Base-by-base conservation (phyloP, 345 rosid species). In the Gossypioides kirkii region DNA sequence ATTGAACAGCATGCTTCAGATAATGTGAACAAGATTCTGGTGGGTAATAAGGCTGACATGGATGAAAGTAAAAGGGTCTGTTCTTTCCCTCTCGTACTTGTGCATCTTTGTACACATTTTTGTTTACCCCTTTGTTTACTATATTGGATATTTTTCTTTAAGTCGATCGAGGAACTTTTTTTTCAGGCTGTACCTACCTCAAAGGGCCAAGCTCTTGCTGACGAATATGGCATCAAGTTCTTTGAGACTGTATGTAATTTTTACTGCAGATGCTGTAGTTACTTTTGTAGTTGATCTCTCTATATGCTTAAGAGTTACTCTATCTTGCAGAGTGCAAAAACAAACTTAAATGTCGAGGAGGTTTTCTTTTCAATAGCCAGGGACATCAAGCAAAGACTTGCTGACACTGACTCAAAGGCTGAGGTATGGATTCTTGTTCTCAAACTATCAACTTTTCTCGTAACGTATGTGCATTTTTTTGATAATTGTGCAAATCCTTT, bases 131-230 rank as follows among this genome's bases (percentile, higher is more conserved):
- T 25, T 26, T 77, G 18, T 42, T 28, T 47, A 3, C 42, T 36
- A 46, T 26, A 10, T 60, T 58, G 8, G 26, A 16, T 38, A 9
- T 71, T 36, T 41, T 73, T 73, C 64, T 43, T 43, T 12, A 25
- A 73, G 72, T 61, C 61, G 41, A 67, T 56, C 4, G 50, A 28
- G 28, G 28, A 25, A 28, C 43, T n/a, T 72, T 70, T 18, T 69
- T 64, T 77, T 42, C 81, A 95, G 99, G 98, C 94, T 76, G 96
- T 95, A 56, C 99, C 99, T 61, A 92, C 89, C 61, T 73, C 99
- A 12, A 92, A 83, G 87, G 99, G 99, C 72, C 97, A 92, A 82
- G 99, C 99, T 32, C 96, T 95, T 60, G 99, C 98, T 36, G 96
- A 95, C 77, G 97, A 95, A 80, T 92, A 92, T 53, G 99, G 98